A percentile compares a stretch with the other conserved stretches of the same genome.
Evolutionary conservation across 2,329 filamentous ascomycete species (phyloP).

Genomic region (Alternaria novae-zelandiae): DNA sequence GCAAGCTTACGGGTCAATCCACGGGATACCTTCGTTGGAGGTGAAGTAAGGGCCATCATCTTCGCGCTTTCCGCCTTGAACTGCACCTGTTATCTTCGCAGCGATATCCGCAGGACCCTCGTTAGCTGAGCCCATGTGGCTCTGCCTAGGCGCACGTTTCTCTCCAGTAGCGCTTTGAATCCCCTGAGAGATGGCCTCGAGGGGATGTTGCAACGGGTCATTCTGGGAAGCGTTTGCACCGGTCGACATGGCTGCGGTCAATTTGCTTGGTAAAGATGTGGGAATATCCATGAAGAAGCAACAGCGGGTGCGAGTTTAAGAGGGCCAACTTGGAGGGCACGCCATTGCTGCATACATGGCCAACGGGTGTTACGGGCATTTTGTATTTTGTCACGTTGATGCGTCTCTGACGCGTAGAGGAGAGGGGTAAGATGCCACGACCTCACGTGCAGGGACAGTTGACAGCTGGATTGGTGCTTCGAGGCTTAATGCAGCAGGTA

Average conservation of each 20-base stretch:
- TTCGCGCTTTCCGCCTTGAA: slow-evolving; percentile 54
- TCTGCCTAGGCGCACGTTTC: slow-evolving; percentile 45
- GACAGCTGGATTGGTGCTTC: neutral
- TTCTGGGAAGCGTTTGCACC: slow-evolving; percentile 42
- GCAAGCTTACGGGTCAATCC: slow-evolving; percentile 53
- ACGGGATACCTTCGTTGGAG: slow-evolving; percentile 61
- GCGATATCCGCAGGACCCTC: slow-evolving; percentile 61
- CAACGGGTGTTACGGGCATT: neutral
- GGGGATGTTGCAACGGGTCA: slow-evolving; percentile 48
- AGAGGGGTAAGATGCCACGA: neutral
- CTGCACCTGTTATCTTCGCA: slow-evolving; percentile 58
- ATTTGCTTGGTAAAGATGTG: slow-evolving; percentile 15
- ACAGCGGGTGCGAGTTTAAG: neutral
- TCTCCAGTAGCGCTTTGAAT: slow-evolving; percentile 51
- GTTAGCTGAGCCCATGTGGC: slow-evolving; percentile 54
- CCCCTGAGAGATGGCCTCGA: slow-evolving; percentile 51
- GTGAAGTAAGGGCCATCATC: slow-evolving; percentile 62
- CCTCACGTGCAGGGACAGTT: slow-evolving; percentile 3
- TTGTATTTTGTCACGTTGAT: slow-evolving; percentile 25
- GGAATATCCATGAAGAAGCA: slow-evolving; percentile 22
- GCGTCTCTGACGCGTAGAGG: slow-evolving; percentile 22
- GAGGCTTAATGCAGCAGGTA: neutral
- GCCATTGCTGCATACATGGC: slow-evolving; percentile 7
- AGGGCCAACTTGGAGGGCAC: neutral
- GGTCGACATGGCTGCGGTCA: slow-evolving; percentile 30